phyloP scores from a whole-genome alignment of 306 rosid genomes.

The Quercus mongolica region DNA sequence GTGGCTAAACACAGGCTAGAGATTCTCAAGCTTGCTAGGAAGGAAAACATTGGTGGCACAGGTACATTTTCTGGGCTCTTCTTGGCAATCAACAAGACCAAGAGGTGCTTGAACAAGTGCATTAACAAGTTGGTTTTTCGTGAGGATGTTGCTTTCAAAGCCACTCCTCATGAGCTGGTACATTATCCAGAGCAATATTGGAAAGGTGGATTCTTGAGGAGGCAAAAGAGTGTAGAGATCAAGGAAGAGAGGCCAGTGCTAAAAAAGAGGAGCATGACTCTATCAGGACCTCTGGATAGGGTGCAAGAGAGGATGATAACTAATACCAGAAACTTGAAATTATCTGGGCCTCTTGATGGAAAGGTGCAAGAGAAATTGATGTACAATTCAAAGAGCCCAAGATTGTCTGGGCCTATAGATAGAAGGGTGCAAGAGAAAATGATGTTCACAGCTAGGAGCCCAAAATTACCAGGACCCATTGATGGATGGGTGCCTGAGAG shows the following conservation, averaged over 20 bases:
- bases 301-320: constrained; percentile 41
- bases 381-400: constrained; percentile 40
- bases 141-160: constrained; percentile 4
- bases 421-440: constrained; percentile 22
- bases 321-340: constrained; percentile 43
- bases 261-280: constrained; percentile 45
- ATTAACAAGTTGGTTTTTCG: constrained; percentile 31
- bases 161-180: constrained; percentile 13
- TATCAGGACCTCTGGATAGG: constrained; percentile 88
- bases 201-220: constrained; percentile 37
- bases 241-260: constrained; percentile 34
- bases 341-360: constrained; percentile 30
- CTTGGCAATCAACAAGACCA: constrained; percentile 40
- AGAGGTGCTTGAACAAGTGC: constrained; percentile 53
- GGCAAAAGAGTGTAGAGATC: constrained; percentile 22
- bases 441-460: constrained; percentile 21
- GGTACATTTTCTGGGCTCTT: constrained; percentile 36
- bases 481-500: constrained; percentile 27
- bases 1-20: constrained; percentile 90
- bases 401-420: constrained; percentile 46
- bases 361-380: constrained; percentile 21
- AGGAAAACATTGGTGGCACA: constrained; percentile 24
- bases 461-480: constrained; percentile 30
- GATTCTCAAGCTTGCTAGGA: constrained; percentile 76
- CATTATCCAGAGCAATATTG: constrained; percentile 34